These are phyloP conservation scores for Scheffersomyces stipitis DNA, from an alignment of 805 yeast species.

Conservation along the genomic window DNA sequence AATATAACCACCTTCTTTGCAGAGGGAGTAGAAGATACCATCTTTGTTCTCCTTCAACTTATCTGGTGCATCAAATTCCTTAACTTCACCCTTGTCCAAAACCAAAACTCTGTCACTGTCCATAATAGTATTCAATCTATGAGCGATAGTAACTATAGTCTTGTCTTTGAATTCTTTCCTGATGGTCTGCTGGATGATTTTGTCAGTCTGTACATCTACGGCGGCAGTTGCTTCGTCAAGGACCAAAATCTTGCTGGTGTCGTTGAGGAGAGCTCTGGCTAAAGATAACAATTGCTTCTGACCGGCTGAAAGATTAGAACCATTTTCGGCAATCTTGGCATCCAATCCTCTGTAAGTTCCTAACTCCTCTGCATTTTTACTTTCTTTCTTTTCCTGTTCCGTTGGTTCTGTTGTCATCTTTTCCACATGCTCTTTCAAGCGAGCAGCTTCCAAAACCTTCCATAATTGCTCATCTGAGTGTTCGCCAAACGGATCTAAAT, in stretches of 20 bases:
- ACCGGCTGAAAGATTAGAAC: conserved; percentile 84
- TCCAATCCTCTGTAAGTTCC: conserved; percentile 16
- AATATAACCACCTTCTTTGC: conserved; percentile 43
- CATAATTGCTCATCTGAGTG: conserved; percentile 77
- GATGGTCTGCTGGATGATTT: conserved; percentile 76
- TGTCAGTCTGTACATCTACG: conserved; percentile 84
- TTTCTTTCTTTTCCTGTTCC: conserved; percentile 14
- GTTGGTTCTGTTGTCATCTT: conserved; percentile 46
- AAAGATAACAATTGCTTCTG: conserved; percentile 85
- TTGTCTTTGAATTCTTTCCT: conserved; percentile 68
- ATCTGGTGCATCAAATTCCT: conserved; percentile 74
- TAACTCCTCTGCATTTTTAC: conserved; percentile 15
- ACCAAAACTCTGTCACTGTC: conserved; percentile 81
- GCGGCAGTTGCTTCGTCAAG: conserved; percentile 54
- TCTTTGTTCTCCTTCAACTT: conserved; percentile 43
- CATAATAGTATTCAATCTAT: conserved; percentile 81
- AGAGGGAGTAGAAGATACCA: conserved; percentile 53
- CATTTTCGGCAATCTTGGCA: conserved; percentile 59
- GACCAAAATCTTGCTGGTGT: conserved; percentile 22
- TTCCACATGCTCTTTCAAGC: conserved; percentile 64
- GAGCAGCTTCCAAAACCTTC: conserved; percentile 76
- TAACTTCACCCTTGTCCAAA: conserved; percentile 68
- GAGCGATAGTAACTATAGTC: conserved; percentile 88
- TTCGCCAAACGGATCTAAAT: conserved; percentile 74
- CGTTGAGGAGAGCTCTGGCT: conserved; percentile 73